Base-by-base conservation (phyloP, 768 basidiomycete genomes). In the Xerocomellus intermedius region DNA sequence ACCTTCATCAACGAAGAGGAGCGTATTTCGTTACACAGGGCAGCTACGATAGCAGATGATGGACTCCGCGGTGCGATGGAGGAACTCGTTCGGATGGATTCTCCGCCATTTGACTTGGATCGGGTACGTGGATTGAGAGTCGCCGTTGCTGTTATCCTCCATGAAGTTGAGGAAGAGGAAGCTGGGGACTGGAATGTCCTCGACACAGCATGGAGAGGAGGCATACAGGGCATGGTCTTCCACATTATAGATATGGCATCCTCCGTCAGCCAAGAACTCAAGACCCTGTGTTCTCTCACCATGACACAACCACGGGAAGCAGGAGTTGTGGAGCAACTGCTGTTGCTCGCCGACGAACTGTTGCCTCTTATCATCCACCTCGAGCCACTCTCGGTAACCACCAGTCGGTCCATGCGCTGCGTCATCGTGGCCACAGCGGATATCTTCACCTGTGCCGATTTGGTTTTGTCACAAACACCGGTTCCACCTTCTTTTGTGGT, bases 11-110 rank as follows among this genome's bases (percentile, higher is more conserved):
- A 79, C 1, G 82, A 86, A 36, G 74, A 79, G 26, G 86, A 88
- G 51, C 75, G 82, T 12, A 69, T 81, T 26, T 76, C 79, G 8
- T 73, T 91, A 64, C 79, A 80, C 22, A 80, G 84, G 60, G 74
- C 84, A 13, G 87, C 88, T 0, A 70, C 78, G 24, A 81, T 91
- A n/a, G 85, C 82, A 0, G 82, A 89, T 33, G 82, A 87, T 52
- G 88, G 89, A 2, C 64, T 89, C 3, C 62, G 76, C 0, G 81
- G 82, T 19, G 87, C 85, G 2, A 70, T 89, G 13, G 83, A 85
- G 44, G 85, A 88, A 63, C 69, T 91, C 13, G 54, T 58, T n/a
- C 57, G 64, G 24, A 45, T 54, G 14, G 65, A 65, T 37, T 55
- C 57, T 17, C 48, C 26, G 60, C 76, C 48, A 77, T 75, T 62